Evolutionary conservation across 441 rosid genomes (phyloP).

Genomic region (Populus trichocarpa): DNA sequence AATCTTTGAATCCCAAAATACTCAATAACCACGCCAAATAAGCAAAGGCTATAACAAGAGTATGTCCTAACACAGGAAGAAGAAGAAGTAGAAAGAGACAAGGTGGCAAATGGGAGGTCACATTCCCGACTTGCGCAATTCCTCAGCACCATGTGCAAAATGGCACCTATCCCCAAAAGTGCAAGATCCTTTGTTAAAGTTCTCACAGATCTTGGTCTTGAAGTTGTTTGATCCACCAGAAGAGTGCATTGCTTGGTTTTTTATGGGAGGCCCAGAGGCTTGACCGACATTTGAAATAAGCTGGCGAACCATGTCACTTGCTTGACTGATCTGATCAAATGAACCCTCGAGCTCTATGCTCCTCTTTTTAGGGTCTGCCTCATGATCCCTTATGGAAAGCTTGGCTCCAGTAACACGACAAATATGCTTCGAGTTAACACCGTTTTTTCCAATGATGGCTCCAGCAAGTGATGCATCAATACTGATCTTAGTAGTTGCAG

Average conservation of each 20-base stretch:
- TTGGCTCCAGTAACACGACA: slow-evolving; percentile 84
- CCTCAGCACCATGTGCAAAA: slow-evolving; percentile 92
- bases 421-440: slow-evolving; percentile 89
- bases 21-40: slow-evolving; percentile 8
- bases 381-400: slow-evolving; percentile 81
- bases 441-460: slow-evolving; percentile 87
- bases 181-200: slow-evolving; percentile 78
- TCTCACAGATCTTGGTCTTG: slow-evolving; percentile 90
- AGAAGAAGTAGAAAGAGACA: background rate
- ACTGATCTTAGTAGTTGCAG: slow-evolving; percentile 89
- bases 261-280: slow-evolving; percentile 37
- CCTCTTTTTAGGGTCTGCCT: slow-evolving; percentile 67
- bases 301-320: slow-evolving; percentile 86
- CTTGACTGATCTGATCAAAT: slow-evolving; percentile 90
- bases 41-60: slow-evolving; percentile 14
- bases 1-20: slow-evolving; percentile 10
- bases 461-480: slow-evolving; percentile 92
- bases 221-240: slow-evolving; percentile 58
- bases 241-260: slow-evolving; percentile 25
- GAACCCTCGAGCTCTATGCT: slow-evolving; percentile 95
- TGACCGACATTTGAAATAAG: slow-evolving; percentile 64
- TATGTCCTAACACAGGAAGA: background rate
- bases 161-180: slow-evolving; percentile 94
- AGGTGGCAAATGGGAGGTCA: slow-evolving; percentile 10
- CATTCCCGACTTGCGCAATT: slow-evolving; percentile 63